Base-by-base conservation (phyloP, 441 rosid genomes). In the Eruca vesicaria region DNA sequence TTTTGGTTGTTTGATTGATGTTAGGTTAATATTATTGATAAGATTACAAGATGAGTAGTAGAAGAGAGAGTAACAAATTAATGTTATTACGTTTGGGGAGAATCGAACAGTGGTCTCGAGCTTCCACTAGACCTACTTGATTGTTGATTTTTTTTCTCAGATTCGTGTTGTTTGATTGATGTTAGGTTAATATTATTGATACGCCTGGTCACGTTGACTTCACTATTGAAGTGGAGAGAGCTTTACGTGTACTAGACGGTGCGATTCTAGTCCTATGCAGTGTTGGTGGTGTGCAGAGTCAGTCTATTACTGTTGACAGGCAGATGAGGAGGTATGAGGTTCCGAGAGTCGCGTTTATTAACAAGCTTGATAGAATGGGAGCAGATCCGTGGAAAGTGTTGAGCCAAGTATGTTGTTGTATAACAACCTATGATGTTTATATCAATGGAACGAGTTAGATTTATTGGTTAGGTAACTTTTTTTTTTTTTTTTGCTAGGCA, bases 281-380 rank as follows among this genome's bases (percentile, higher is more conserved):
- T 78, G 99, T 96, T 71, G 98, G 99, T 70, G 98, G 98, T 74
- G 99, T 96, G 57, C 99, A 96, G 75, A 96, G 99, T 85, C 99
- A 91, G 82, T 96, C 99, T 15, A 96, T 96, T 63, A 96, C 99
- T 0, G 98, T 96, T 20, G 99, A 96, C 81, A 87, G 98, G 73
- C 99, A 96, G 82, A 96, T 96, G 99, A 96, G 94, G 82, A 88
- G 99, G 82, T 96, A 96, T 14, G 94, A 89, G 70, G 99, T 96
- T 31, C 98, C 99, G 0, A 82, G 99, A 75, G 77, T 96, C 35
- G 98, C 94, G 0, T 96, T 96, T 85, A 93, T 93, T 48, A 96
- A 96, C 76, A 96, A 96, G 83, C 99, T 96, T 69, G 99, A 96
- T 83, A 81, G 99, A 55, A 96, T 91, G 98, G 99, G 98, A 78